Evolutionary conservation across 176 grass and related monocot genomes (phyloP).

Genomic region (Calamus simplicifolius): DNA sequence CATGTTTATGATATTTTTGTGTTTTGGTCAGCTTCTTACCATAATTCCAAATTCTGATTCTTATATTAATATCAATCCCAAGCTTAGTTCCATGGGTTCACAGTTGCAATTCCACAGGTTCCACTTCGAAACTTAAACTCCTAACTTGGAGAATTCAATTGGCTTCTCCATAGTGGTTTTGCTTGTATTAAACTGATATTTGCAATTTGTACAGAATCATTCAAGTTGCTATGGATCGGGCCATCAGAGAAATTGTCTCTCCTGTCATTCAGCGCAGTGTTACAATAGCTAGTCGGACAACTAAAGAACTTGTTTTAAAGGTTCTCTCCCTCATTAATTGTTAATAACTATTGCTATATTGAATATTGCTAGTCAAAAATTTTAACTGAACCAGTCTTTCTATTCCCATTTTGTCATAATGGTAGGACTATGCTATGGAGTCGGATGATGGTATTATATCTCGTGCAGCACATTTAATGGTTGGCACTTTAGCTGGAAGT

Average conservation of each 20-base stretch:
- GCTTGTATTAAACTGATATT: conserved; percentile 1
- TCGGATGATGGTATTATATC: conserved; percentile 64
- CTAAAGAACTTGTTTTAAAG: conserved; percentile 97
- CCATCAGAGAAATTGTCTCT: conserved; percentile 84
- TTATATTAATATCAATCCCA: conserved; percentile 89
- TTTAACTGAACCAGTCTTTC: background rate
- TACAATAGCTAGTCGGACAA: conserved; percentile 89
- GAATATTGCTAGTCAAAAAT: too few relatives aligned
- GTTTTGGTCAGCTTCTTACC: conserved; percentile 62
- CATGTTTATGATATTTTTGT: conserved; percentile 7
- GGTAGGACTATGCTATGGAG: conserved; percentile 85
- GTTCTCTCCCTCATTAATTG: conserved; percentile 17
- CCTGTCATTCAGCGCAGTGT: conserved; percentile 98
- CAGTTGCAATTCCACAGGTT: conserved; percentile 79
- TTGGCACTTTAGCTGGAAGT: conserved; percentile 90
- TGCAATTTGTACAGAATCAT: conserved; percentile 55
- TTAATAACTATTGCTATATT: too few relatives aligned
- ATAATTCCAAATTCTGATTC: conserved; percentile 75
- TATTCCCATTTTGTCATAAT: conserved; percentile 13
- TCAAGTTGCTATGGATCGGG: conserved; percentile 83
- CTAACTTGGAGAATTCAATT: background rate
- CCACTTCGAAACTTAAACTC: background rate
- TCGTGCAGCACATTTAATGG: conserved; percentile 86
- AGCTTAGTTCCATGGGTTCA: conserved; percentile 74
- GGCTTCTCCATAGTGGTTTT: conserved; percentile 3